Conservation (phyloP, 2,329 filamentous ascomycete genomes). For the Aspergillus sp. region DNA sequence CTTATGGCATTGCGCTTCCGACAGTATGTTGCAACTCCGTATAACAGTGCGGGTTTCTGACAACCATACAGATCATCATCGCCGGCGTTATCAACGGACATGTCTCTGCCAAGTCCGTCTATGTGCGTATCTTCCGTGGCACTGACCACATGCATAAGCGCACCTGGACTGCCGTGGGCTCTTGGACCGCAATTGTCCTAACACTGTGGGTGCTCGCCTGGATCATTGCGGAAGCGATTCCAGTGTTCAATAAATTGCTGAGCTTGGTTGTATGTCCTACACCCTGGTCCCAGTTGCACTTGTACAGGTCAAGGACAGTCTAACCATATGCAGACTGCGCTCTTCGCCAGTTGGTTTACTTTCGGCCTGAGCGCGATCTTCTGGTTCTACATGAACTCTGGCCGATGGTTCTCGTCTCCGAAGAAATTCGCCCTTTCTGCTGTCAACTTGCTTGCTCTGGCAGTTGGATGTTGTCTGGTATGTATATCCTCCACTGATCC, state of each 20-base stretch:
- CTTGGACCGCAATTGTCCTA: constrained; percentile 61
- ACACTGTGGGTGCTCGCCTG: constrained; percentile 63
- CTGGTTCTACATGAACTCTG: constrained; percentile 41
- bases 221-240: constrained; percentile 69
- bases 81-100: constrained; percentile 71
- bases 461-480: constrained; percentile 27
- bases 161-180: constrained; percentile 53
- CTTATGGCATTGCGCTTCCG: constrained; percentile 68
- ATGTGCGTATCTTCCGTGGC: constrained; percentile 62
- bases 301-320: not conserved
- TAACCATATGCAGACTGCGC: constrained; percentile 43
- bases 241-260: constrained; percentile 68
- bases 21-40: constrained; percentile 44
- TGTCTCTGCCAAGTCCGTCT: constrained; percentile 67
- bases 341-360: constrained; percentile 70
- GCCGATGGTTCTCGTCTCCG: constrained; percentile 32
- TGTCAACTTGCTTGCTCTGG: constrained; percentile 28
- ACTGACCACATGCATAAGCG: constrained; percentile 58
- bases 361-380: constrained; percentile 43
- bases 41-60: not conserved
- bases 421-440: constrained; percentile 32
- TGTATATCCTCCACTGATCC: not conserved
- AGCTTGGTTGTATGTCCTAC: constrained; percentile 53
- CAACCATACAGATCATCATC: constrained; percentile 57
- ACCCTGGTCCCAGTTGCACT: too few relatives aligned